Conservation (phyloP, 2,329 filamentous ascomycete species). For the Curvularia lunata region DNA sequence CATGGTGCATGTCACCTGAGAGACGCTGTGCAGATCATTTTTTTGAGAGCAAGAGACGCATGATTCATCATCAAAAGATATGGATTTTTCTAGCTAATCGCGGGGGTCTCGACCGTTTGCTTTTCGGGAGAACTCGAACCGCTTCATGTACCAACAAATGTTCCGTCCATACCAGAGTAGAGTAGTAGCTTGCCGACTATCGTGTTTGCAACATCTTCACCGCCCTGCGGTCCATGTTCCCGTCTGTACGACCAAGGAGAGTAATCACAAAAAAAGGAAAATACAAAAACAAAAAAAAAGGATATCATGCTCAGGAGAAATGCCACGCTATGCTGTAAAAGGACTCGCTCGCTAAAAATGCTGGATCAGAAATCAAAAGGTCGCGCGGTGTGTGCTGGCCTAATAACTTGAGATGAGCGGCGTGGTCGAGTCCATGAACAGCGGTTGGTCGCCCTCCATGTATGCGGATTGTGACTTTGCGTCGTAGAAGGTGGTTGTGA, state of each 20-base stretch:
- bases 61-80: slow-evolving; percentile 20
- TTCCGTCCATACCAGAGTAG: slow-evolving; percentile 29
- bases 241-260: slow-evolving; percentile 18
- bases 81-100: slow-evolving; percentile 31
- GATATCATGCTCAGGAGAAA: slow-evolving; percentile 39
- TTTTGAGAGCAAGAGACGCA: slow-evolving; percentile 12
- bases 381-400: slow-evolving; percentile 34
- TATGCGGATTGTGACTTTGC: slow-evolving; percentile 47
- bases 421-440: slow-evolving; percentile 51
- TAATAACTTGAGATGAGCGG: slow-evolving; percentile 52
- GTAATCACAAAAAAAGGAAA: slow-evolving; percentile 5
- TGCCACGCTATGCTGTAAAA: slow-evolving; percentile 37
- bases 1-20: slow-evolving; percentile 27
- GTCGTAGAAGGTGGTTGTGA: slow-evolving; percentile 55
- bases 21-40: slow-evolving; percentile 12
- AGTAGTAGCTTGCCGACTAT: slow-evolving; percentile 27
- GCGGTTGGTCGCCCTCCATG: slow-evolving; percentile 47
- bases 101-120: slow-evolving; percentile 35
- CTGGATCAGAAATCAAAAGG: slow-evolving; percentile 47
- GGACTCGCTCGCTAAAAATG: slow-evolving; percentile 49
- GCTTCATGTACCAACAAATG: slow-evolving; percentile 15
- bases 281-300: slow-evolving; percentile 12
- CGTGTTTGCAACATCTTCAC: slow-evolving; percentile 12
- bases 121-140: slow-evolving; percentile 35
- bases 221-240: slow-evolving; percentile 22